phyloP scores from a whole-genome alignment of 148 eudicot species.

The Rhododendron kiyosumense region DNA sequence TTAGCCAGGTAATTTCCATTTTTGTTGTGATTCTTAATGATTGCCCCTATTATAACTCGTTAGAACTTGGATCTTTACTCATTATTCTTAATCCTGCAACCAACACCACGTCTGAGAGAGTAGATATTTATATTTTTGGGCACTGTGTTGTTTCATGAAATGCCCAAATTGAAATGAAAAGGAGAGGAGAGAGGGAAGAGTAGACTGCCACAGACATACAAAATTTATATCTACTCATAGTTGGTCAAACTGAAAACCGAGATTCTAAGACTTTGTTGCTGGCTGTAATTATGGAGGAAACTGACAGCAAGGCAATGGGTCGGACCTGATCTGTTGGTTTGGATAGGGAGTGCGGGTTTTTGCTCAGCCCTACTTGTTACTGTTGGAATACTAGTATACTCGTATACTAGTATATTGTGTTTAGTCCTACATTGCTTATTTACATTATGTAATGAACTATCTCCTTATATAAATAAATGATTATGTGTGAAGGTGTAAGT shows the following conservation, averaged over 20 bases:
- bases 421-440: too few relatives aligned
- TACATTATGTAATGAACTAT: too few relatives aligned
- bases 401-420: too few relatives aligned
- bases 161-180: not conserved
- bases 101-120: not conserved
- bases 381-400: too few relatives aligned
- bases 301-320: not conserved
- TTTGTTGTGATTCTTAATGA: not conserved
- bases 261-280: not conserved
- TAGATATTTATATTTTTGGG: not conserved
- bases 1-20: conserved; percentile 48
- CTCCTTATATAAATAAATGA: too few relatives aligned
- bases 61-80: not conserved
- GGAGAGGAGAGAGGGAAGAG: not conserved
- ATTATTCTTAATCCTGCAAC: not conserved
- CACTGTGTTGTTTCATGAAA: not conserved
- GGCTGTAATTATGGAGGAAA: not conserved
- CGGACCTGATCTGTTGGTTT: not conserved
- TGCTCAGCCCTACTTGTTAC: not conserved
- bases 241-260: not conserved
- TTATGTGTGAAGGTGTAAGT: too few relatives aligned
- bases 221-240: not conserved
- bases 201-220: not conserved
- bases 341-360: not conserved
- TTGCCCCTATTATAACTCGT: not conserved